These are phyloP conservation scores for Raphanus sativus DNA, from an alignment of 345 rosid genomes.

Conservation along the genomic window DNA sequence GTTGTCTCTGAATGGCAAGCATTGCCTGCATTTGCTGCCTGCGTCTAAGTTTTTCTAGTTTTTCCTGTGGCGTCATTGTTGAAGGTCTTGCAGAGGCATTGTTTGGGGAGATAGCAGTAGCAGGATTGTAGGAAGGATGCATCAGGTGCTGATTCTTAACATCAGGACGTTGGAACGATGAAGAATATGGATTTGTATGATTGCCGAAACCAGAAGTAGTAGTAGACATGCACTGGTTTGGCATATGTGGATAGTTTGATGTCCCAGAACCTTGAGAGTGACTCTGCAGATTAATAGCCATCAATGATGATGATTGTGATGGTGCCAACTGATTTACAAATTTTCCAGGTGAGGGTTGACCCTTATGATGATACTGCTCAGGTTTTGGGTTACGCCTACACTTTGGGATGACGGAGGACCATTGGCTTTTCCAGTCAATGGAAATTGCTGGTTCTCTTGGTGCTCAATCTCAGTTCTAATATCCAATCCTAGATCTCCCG, in stretches of 20 bases:
- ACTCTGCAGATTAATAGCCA: slow-evolving; percentile 50
- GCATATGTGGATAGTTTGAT: slow-evolving; percentile 50
- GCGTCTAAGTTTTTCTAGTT: slow-evolving; percentile 84
- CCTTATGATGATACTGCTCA: slow-evolving; percentile 41
- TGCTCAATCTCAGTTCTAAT: slow-evolving; percentile 51
- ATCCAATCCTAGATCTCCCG: slow-evolving; percentile 48
- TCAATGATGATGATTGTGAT: slow-evolving; percentile 45
- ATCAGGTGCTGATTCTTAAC: slow-evolving; percentile 46
- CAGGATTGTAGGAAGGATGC: slow-evolving; percentile 55
- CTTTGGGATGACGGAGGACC: slow-evolving; percentile 46
- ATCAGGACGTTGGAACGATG: slow-evolving; percentile 52
- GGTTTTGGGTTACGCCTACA: slow-evolving; percentile 27
- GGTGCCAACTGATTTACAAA: slow-evolving; percentile 45
- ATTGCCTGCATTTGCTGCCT: slow-evolving; percentile 97
- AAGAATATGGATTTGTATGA: slow-evolving; percentile 55
- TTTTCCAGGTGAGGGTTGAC: slow-evolving; percentile 5
- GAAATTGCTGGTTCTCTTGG: slow-evolving; percentile 49
- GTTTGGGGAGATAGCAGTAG: slow-evolving; percentile 36
- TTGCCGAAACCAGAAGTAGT: slow-evolving; percentile 55
- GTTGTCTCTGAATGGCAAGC: slow-evolving; percentile 91
- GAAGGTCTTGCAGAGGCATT: slow-evolving; percentile 48
- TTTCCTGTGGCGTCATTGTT: slow-evolving; percentile 92
- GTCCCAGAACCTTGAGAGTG: slow-evolving; percentile 52
- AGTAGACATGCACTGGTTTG: slow-evolving; percentile 48
- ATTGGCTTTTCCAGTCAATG: slow-evolving; percentile 44